Percentiles rank a stretch among this genome's conserved stretches.
These are phyloP conservation scores for Globisporangium orthogonon DNA, from an alignment of 352 stramenopile genomes.

Conservation along the genomic window DNA sequence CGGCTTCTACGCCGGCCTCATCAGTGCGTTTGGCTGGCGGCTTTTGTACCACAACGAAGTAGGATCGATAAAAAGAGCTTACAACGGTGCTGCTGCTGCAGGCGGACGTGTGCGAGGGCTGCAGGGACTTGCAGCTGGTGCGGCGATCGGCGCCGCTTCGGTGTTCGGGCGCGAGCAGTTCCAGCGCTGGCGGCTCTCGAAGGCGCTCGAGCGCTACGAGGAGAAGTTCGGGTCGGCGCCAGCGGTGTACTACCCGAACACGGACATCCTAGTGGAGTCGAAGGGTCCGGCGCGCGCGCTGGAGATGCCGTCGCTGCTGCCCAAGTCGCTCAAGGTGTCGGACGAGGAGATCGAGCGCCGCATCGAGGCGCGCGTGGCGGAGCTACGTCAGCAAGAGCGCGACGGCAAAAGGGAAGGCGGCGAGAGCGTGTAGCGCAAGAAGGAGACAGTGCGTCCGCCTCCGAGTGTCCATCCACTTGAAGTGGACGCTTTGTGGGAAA, in stretches of 20 bases:
- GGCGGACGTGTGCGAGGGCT: constrained; percentile 60
- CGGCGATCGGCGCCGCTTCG: constrained; percentile 47
- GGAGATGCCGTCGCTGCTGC: constrained; percentile 68
- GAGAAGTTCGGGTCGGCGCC: constrained; percentile 67
- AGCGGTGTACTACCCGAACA: constrained; percentile 57
- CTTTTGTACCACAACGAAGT: not conserved
- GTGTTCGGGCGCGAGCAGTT: constrained; percentile 69
- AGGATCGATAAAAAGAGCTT: too few species aligned
- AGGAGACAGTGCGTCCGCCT: not conserved
- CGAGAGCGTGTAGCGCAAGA: not conserved
- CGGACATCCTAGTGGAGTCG: constrained; percentile 49
- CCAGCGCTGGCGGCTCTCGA: constrained; percentile 65
- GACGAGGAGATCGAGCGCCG: constrained; percentile 78
- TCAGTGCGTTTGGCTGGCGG: constrained; percentile 28
- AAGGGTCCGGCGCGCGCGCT: constrained; percentile 47
- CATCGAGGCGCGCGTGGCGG: constrained; percentile 62
- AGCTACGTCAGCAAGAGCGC: constrained; percentile 35
- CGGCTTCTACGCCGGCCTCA: constrained; percentile 60
- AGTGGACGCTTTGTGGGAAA: not conserved
- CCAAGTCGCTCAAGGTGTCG: constrained; percentile 54
- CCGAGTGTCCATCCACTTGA: not conserved
- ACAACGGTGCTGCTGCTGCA: constrained; percentile 9
- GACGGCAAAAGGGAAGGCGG: not conserved
- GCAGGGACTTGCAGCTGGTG: constrained; percentile 58
- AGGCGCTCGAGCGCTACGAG: constrained; percentile 73